Conservation (phyloP, 1,284 basidiomycete species). For the Moniliella sp. region DNA sequence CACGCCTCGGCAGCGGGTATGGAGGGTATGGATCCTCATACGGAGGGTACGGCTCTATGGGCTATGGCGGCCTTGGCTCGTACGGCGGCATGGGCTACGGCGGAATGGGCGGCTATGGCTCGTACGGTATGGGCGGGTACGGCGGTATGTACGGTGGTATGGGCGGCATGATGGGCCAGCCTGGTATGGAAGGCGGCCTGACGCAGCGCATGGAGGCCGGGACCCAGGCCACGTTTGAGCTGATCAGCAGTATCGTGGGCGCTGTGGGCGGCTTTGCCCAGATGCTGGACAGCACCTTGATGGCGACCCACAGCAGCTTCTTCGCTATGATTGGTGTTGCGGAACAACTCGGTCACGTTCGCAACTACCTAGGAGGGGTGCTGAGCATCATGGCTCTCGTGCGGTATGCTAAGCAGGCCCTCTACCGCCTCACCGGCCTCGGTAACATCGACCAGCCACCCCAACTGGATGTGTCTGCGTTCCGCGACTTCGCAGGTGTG, state of each 20-base stretch:
- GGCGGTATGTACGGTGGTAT: slow-evolving; percentile 20
- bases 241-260: slow-evolving; percentile 81
- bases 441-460: too few species aligned
- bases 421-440: slow-evolving; percentile 17
- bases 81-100: slow-evolving; percentile 14
- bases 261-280: slow-evolving; percentile 89
- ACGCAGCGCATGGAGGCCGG: slow-evolving; percentile 68
- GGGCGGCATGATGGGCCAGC: slow-evolving; percentile 18
- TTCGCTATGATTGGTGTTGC: slow-evolving; percentile 96
- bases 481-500: slow-evolving; percentile 21
- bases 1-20: slow-evolving; percentile 9
- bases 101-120: slow-evolving; percentile 11
- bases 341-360: slow-evolving; percentile 75
- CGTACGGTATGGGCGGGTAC: slow-evolving; percentile 7
- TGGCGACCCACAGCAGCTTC: slow-evolving; percentile 93
- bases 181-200: slow-evolving; percentile 40
- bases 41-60: slow-evolving; percentile 6
- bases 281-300: slow-evolving; percentile 91
- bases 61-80: slow-evolving; percentile 7
- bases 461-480: slow-evolving; percentile 22
- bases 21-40: slow-evolving; percentile 3
- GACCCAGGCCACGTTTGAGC: slow-evolving; percentile 74
- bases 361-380: slow-evolving; percentile 78
- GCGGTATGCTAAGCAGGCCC: slow-evolving; percentile 47
- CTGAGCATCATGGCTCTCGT: slow-evolving; percentile 66